Evolutionary conservation across 768 basidiomycete genomes (phyloP).

Genomic region (Leucocoprinus birnbaumii): DNA sequence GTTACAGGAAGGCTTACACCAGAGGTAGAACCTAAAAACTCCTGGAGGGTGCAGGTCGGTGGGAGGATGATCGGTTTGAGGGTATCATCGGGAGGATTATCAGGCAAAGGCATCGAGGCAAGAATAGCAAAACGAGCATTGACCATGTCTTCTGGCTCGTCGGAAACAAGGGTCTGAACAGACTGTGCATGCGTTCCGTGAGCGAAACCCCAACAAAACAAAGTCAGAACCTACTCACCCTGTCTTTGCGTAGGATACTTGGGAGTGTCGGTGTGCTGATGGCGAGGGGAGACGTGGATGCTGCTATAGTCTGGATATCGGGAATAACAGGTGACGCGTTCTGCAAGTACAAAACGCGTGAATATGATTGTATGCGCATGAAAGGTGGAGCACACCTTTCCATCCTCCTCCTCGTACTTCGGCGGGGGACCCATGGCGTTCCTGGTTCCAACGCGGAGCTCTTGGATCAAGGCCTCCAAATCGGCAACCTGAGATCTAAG

Average conservation of each 20-base stretch:
- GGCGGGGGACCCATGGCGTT: conserved; percentile 30
- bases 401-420: conserved; percentile 30
- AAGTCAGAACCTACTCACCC: neutral
- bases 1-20: conserved; percentile 41
- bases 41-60: conserved; percentile 59
- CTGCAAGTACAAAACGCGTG: neutral
- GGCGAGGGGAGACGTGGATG: neutral
- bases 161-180: conserved; percentile 22
- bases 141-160: conserved; percentile 42
- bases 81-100: conserved; percentile 59
- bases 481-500: conserved; percentile 35
- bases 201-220: neutral
- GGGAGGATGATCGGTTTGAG: conserved; percentile 71
- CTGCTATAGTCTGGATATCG: conserved; percentile 16
- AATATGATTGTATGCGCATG: neutral
- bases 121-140: conserved; percentile 54
- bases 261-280: neutral
- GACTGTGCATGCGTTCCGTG: conserved; percentile 15
- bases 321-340: neutral
- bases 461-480: conserved; percentile 35
- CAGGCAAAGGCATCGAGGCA: conserved; percentile 60
- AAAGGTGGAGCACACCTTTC: conserved; percentile 22
- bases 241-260: neutral
- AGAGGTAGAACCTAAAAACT: conserved; percentile 58
- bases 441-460: conserved; percentile 31